These are phyloP conservation scores for Grigorovia yakushimaensis DNA, from an alignment of 805 yeast genomes.

Conservation along the genomic window DNA sequence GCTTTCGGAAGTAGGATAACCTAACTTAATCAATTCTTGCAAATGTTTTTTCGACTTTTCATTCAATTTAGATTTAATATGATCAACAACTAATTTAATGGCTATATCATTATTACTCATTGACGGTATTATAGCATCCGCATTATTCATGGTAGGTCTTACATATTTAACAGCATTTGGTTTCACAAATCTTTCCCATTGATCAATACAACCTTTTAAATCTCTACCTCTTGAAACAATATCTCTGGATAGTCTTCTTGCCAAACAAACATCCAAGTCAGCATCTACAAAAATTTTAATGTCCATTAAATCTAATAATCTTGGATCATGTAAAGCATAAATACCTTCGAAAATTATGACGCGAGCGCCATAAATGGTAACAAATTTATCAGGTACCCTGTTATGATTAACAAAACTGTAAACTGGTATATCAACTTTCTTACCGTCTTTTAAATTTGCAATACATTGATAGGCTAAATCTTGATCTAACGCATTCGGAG, in stretches of 20 bases:
- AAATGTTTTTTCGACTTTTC: constrained; percentile 61
- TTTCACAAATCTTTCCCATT: constrained; percentile 86
- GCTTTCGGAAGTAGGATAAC: constrained; percentile 9
- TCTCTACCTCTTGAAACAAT: constrained; percentile 81
- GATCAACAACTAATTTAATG: constrained; percentile 66
- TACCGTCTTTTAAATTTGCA: constrained; percentile 59
- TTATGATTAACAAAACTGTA: constrained; percentile 58
- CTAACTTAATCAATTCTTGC: constrained; percentile 46
- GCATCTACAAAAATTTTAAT: constrained; percentile 87
- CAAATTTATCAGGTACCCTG: constrained; percentile 51
- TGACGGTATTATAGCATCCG: constrained; percentile 85
- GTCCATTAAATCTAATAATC: constrained; percentile 69
- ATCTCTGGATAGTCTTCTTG: constrained; percentile 80
- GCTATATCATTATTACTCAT: constrained; percentile 80
- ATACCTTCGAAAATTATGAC: constrained; percentile 90
- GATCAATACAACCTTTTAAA: constrained; percentile 67
- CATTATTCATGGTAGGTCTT: constrained; percentile 53
- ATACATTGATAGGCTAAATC: constrained; percentile 61
- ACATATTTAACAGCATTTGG: constrained; percentile 78
- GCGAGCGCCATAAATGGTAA: constrained; percentile 85
- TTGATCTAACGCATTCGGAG: constrained; percentile 75
- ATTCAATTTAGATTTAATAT: constrained; percentile 61
- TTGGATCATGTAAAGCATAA: constrained; percentile 64
- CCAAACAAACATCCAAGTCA: constrained; percentile 84
- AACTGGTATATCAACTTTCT: constrained; percentile 54